A percentile compares a stretch with the other conserved stretches of the same genome.
Evolutionary conservation across 2,329 filamentous ascomycete genomes (phyloP).

Genomic region (Tolypocladium endophyticum): DNA sequence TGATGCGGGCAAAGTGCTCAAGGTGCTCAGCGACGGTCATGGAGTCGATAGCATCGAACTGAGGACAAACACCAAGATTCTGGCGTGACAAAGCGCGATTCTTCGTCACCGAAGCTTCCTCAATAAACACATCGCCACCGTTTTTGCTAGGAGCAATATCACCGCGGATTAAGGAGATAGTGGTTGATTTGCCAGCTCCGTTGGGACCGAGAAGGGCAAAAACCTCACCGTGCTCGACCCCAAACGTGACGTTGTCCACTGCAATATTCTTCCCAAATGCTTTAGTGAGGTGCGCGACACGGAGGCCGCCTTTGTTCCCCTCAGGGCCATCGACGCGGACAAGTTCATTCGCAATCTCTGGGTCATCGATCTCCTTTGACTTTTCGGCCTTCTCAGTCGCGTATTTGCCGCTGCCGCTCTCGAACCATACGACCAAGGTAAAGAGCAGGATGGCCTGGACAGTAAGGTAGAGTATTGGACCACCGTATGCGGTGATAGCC

Average conservation of each 20-base stretch:
- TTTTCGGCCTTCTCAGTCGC: constrained; percentile 5
- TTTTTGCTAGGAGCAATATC: constrained; percentile 63
- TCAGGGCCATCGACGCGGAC: constrained; percentile 39
- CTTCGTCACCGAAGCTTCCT: constrained; percentile 61
- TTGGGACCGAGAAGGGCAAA: constrained; percentile 87
- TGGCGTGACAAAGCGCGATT: constrained; percentile 61
- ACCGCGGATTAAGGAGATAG: constrained; percentile 78
- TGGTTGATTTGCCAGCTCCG: constrained; percentile 84
- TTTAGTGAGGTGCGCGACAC: constrained; percentile 73
- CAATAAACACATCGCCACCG: constrained; percentile 70
- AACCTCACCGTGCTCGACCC: constrained; percentile 70
- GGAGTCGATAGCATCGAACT: constrained; percentile 76
- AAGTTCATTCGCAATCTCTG: constrained; percentile 56
- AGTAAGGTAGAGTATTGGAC: constrained; percentile 73
- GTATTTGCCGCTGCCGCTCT: constrained; percentile 45
- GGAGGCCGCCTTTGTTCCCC: constrained; percentile 50
- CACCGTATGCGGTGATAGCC: constrained; percentile 65
- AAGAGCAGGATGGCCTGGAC: constrained; percentile 65
- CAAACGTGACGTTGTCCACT: constrained; percentile 83
- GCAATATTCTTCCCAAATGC: constrained; percentile 65
- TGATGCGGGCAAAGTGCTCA: constrained; percentile 74
- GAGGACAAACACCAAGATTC: constrained; percentile 80
- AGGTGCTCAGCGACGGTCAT: constrained; percentile 88
- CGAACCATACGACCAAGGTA: constrained; percentile 64
- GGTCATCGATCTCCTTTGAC: constrained; percentile 32